Evolutionary conservation across 2,329 filamentous ascomycete genomes (phyloP).

Genomic region (Aspergillus fumigatiaffinis): DNA sequence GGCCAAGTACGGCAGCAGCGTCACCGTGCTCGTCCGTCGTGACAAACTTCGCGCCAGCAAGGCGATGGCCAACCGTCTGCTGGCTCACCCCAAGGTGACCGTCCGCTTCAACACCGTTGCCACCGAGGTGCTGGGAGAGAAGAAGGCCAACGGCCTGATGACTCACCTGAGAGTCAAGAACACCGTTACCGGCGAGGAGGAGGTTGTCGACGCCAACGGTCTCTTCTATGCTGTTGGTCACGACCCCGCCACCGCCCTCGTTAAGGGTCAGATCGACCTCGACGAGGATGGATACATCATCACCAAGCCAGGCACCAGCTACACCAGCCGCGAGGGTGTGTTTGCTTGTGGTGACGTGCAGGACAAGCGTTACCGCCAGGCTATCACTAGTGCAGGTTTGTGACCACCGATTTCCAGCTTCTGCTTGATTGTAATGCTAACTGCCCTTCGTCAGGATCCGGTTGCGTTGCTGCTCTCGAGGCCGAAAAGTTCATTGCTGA

Average conservation of each 20-base stretch:
- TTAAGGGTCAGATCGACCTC: conserved; percentile 84
- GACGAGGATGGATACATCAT: conserved; percentile 89
- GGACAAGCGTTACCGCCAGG: conserved; percentile 97
- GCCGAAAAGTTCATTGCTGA: conserved; percentile 91
- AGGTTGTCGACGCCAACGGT: conserved; percentile 84
- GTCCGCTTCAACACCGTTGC: conserved; percentile 82
- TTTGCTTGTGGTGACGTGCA: conserved; percentile 98
- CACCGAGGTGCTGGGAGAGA: conserved; percentile 78
- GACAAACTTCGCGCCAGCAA: conserved; percentile 83
- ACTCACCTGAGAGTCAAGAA: conserved; percentile 81
- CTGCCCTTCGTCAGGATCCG: conserved; percentile 60
- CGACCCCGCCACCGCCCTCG: conserved; percentile 84
- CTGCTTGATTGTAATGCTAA: conserved; percentile 14
- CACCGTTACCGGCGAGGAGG: conserved; percentile 67
- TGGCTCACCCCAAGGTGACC: conserved; percentile 82
- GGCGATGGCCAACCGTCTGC: conserved; percentile 84
- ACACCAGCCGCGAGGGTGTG: conserved; percentile 84
- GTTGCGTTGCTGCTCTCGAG: conserved; percentile 92
- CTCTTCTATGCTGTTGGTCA: conserved; percentile 98
- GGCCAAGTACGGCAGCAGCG: conserved; percentile 94
- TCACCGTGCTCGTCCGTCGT: conserved; percentile 86
- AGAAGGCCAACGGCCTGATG: conserved; percentile 73
- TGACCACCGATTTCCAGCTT: conserved; percentile 19
- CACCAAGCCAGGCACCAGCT: conserved; percentile 81
- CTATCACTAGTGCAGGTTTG: conserved; percentile 92